A percentile compares a stretch with the other conserved stretches of the same genome.
phyloP scores from a whole-genome alignment of 2,329 filamentous ascomycete genomes.

The Colletotrichum orchidophilum region DNA sequence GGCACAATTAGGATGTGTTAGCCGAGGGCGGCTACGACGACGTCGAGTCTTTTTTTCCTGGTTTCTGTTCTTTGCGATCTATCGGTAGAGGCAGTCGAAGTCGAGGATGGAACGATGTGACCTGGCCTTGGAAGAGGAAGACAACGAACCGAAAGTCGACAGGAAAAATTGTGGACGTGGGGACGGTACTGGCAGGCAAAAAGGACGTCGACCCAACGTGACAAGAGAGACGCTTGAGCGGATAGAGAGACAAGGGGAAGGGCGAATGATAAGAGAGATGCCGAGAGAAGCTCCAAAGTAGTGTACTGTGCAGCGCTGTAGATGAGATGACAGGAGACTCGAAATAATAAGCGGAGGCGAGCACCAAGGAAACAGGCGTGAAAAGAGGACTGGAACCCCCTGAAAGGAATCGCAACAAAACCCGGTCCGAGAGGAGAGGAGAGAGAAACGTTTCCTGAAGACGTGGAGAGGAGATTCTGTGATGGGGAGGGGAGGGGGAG shows the following conservation, averaged over 20 bases:
- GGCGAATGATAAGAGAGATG: slow-evolving; percentile 34
- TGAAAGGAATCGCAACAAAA: slow-evolving; percentile 34
- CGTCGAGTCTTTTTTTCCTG: slow-evolving; percentile 22
- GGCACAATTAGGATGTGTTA: slow-evolving; percentile 14
- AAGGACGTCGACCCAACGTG: slow-evolving; percentile 33
- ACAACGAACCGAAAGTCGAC: slow-evolving; percentile 22
- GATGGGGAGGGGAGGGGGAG: slow-evolving; percentile 33
- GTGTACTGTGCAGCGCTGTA: slow-evolving; percentile 17
- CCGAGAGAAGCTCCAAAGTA: slow-evolving; percentile 32
- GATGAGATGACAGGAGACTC: slow-evolving; percentile 21
- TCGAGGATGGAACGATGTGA: slow-evolving; percentile 18
- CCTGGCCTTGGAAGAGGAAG: slow-evolving; percentile 21
- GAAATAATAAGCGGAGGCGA: slow-evolving; percentile 32
- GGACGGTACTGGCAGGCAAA: slow-evolving; percentile 31
- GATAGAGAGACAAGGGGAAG: slow-evolving; percentile 33
- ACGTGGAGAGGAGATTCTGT: slow-evolving; percentile 20
- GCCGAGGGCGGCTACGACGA: neutral
- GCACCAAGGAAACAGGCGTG: slow-evolving; percentile 35
- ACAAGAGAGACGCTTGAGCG: slow-evolving; percentile 32
- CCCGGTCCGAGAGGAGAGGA: slow-evolving; percentile 29
- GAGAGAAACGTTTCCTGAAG: slow-evolving; percentile 12
- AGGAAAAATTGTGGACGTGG: slow-evolving; percentile 35
- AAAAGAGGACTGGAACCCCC: slow-evolving; percentile 35
- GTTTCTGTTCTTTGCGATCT: slow-evolving; percentile 2
- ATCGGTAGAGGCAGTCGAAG: neutral